phyloP scores from a whole-genome alignment of 805 yeast genomes.

The Tetrapisispora phaffii region DNA sequence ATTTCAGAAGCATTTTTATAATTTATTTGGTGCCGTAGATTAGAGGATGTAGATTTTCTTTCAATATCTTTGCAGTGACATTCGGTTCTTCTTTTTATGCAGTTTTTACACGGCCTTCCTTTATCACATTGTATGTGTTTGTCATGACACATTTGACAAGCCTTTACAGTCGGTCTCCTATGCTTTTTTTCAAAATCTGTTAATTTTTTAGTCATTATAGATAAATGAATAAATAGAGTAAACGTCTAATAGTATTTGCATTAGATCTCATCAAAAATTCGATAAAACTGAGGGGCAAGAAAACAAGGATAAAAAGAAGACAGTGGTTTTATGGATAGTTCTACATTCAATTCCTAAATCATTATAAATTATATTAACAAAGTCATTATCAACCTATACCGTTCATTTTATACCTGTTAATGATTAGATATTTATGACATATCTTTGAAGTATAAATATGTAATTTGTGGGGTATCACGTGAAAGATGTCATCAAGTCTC shows the following conservation, averaged over 20 bases:
- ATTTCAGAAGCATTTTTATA: not conserved
- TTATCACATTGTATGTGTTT: conserved; percentile 66
- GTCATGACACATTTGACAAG: conserved; percentile 62
- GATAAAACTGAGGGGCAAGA: too few species aligned
- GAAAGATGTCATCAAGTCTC: not conserved
- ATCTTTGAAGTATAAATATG: not conserved
- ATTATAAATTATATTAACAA: not conserved
- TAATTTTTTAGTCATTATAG: conserved; percentile 7
- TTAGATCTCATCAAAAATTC: too few species aligned
- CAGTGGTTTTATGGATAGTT: too few species aligned
- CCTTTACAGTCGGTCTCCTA: conserved; percentile 56
- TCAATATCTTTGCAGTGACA: conserved; percentile 49
- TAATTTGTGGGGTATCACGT: conserved; percentile 2
- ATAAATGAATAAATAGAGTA: not conserved
- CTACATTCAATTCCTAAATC: not conserved
- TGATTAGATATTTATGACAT: not conserved
- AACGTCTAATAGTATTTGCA: not conserved
- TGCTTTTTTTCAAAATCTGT: conserved; percentile 40
- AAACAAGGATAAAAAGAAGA: not conserved
- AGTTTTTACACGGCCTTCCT: conserved; percentile 61
- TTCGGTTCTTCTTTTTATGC: conserved; percentile 50
- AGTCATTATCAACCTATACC: not conserved
- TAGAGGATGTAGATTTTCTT: conserved; percentile 3
- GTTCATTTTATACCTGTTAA: not conserved
- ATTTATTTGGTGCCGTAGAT: not conserved